phyloP scores from a whole-genome alignment of 208 protist genomes.

The Leishmania major region DNA sequence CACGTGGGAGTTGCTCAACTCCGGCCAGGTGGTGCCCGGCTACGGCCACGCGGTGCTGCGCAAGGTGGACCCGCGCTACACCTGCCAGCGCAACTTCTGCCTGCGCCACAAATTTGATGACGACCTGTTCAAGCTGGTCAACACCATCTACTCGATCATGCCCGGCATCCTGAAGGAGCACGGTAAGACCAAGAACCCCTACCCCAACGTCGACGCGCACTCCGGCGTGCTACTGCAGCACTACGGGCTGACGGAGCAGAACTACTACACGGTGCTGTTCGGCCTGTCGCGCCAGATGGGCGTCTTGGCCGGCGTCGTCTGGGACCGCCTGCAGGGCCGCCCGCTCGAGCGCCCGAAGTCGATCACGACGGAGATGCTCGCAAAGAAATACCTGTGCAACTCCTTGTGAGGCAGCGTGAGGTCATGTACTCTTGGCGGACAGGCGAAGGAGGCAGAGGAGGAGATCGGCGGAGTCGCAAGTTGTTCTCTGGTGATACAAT shows the following conservation, averaged over 20 bases:
- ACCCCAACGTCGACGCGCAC: slow-evolving; percentile 98
- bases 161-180: slow-evolving; percentile 96
- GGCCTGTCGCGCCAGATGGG: slow-evolving; percentile 96
- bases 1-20: slow-evolving; percentile 93
- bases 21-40: slow-evolving; percentile 92
- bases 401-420: not conserved
- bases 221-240: slow-evolving; percentile 93
- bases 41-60: slow-evolving; percentile 98
- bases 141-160: slow-evolving; percentile 92
- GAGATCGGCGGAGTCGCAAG: slow-evolving; percentile 33
- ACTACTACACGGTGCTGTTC: slow-evolving; percentile 98
- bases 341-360: slow-evolving; percentile 98
- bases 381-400: slow-evolving; percentile 59
- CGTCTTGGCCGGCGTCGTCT: slow-evolving; percentile 94
- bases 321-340: slow-evolving; percentile 94
- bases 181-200: slow-evolving; percentile 98
- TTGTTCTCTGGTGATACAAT: slow-evolving; percentile 81
- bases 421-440: no score
- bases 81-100: slow-evolving; percentile 97
- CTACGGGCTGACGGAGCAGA: slow-evolving; percentile 96
- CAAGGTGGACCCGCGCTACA: slow-evolving; percentile 98
- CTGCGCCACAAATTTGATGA: slow-evolving; percentile 96
- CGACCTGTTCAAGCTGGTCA: slow-evolving; percentile 95
- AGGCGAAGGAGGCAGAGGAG: not conserved
- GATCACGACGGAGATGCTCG: slow-evolving; percentile 83